Percentiles rank a stretch among this genome's conserved stretches.
Evolutionary conservation across 495 filamentous ascomycete genomes (phyloP).

Genomic region (Penicillium paxilli): DNA sequence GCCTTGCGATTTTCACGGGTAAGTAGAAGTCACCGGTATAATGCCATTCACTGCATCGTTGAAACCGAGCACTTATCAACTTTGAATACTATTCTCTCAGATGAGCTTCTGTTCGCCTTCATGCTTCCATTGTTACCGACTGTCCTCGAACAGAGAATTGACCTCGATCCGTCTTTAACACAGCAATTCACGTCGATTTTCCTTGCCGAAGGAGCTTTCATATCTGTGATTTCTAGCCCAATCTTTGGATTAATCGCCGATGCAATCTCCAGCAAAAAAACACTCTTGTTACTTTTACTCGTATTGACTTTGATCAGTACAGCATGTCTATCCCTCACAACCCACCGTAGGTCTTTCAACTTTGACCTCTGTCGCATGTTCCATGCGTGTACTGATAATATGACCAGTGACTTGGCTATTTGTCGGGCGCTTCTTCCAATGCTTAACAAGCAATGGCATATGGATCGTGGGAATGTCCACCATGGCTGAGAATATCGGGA

Average conservation of each 20-base stretch:
- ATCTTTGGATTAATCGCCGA: conserved; percentile 24
- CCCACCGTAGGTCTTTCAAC: conserved; percentile 8
- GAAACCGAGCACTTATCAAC: not conserved
- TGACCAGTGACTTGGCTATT: conserved; percentile 25
- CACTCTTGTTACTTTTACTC: conserved; percentile 16
- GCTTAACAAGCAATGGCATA: conserved; percentile 22
- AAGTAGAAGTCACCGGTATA: not conserved
- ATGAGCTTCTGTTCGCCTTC: conserved; percentile 25
- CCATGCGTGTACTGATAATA: conserved; percentile 1
- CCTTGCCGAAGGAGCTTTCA: conserved; percentile 16
- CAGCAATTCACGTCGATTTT: conserved; percentile 24
- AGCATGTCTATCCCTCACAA: conserved; percentile 15
- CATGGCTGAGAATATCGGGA: conserved; percentile 25
- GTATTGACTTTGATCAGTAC: conserved; percentile 18
- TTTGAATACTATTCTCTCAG: conserved; percentile 1
- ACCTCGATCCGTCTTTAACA: conserved; percentile 10
- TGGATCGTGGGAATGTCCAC: conserved; percentile 33
- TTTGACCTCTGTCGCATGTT: not conserved
- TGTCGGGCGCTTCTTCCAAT: conserved; percentile 30
- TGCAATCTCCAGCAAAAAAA: conserved; percentile 12
- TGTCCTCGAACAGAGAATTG: conserved; percentile 24
- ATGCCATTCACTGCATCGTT: not conserved
- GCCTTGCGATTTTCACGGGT: conserved; percentile 24
- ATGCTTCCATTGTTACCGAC: conserved; percentile 29
- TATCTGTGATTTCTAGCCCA: conserved; percentile 19